Evolutionary conservation across 345 rosid species (phyloP).

Genomic region (Populus euphratica): DNA sequence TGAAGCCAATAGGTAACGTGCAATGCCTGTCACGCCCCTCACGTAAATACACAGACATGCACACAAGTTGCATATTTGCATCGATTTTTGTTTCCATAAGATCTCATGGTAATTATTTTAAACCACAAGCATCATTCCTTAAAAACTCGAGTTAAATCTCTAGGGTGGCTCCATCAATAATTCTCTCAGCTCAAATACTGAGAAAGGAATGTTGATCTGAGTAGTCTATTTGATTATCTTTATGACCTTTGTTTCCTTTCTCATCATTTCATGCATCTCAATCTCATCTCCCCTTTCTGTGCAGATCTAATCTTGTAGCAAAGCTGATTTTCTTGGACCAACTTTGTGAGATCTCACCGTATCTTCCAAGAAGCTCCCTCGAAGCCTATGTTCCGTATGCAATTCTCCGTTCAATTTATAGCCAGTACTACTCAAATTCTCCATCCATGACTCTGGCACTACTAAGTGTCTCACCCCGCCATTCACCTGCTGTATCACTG

Average conservation of each 20-base stretch:
- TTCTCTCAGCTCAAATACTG: neutral
- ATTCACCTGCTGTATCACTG: slow-evolving; percentile 67
- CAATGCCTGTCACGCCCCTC: neutral
- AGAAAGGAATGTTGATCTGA: neutral
- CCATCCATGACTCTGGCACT: slow-evolving; percentile 56
- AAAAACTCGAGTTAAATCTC: neutral
- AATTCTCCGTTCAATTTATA: slow-evolving; percentile 80
- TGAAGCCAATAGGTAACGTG: slow-evolving; percentile 69
- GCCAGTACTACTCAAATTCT: slow-evolving; percentile 77
- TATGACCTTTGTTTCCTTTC: neutral
- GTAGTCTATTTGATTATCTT: neutral
- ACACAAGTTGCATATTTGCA: neutral
- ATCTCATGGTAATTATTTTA: neutral
- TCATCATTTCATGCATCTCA: neutral
- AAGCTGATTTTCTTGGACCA: slow-evolving; percentile 95
- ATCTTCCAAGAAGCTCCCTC: slow-evolving; percentile 85
- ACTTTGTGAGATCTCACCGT: slow-evolving; percentile 84
- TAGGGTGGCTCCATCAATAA: neutral
- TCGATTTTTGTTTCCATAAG: neutral
- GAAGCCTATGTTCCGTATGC: slow-evolving; percentile 81
- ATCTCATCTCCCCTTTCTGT: neutral
- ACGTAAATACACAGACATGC: neutral
- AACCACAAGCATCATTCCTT: neutral
- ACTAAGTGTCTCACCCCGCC: slow-evolving; percentile 57
- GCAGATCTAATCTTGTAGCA: slow-evolving; percentile 89